Evolutionary conservation across 2,329 filamentous ascomycete species (phyloP).

Genomic region (Leptographium radiaticola): DNA sequence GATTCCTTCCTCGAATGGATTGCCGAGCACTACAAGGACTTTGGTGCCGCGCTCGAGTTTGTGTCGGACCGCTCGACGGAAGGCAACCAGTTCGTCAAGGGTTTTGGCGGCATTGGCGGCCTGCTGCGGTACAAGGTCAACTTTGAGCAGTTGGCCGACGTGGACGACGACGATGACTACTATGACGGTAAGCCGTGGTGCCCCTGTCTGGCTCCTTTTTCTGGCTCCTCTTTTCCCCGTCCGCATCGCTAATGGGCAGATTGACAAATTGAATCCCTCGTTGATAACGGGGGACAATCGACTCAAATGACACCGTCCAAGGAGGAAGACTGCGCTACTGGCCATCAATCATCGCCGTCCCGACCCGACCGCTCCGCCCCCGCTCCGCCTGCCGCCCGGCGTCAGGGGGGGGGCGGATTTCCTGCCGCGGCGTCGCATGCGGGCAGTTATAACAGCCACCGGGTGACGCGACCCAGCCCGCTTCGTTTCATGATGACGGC

Average conservation of each 20-base stretch:
- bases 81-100: slow-evolving; percentile 99
- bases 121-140: slow-evolving; percentile 99
- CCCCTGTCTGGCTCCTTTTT: neutral
- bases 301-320: slow-evolving; percentile 42
- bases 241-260: slow-evolving; percentile 31
- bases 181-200: slow-evolving; percentile 43
- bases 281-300: slow-evolving; percentile 65
- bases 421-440: slow-evolving; percentile 26
- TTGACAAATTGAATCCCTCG: slow-evolving; percentile 87
- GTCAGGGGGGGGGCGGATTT: slow-evolving; percentile 22
- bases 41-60: slow-evolving; percentile 89
- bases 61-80: slow-evolving; percentile 95
- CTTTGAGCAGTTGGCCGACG: slow-evolving; percentile 94
- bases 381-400: slow-evolving; percentile 23
- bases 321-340: neutral
- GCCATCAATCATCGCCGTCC: slow-evolving; percentile 6
- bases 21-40: slow-evolving; percentile 95
- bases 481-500: slow-evolving; percentile 56
- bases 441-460: slow-evolving; percentile 29
- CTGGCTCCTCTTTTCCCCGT: neutral
- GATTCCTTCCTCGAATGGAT: slow-evolving; percentile 98
- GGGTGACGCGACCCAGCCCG: slow-evolving; percentile 51
- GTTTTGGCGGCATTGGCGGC: slow-evolving; percentile 95
- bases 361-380: slow-evolving; percentile 9
- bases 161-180: slow-evolving; percentile 87